Conservation (phyloP, 2,329 filamentous ascomycete genomes). For the Botrytis cinerea region DNA sequence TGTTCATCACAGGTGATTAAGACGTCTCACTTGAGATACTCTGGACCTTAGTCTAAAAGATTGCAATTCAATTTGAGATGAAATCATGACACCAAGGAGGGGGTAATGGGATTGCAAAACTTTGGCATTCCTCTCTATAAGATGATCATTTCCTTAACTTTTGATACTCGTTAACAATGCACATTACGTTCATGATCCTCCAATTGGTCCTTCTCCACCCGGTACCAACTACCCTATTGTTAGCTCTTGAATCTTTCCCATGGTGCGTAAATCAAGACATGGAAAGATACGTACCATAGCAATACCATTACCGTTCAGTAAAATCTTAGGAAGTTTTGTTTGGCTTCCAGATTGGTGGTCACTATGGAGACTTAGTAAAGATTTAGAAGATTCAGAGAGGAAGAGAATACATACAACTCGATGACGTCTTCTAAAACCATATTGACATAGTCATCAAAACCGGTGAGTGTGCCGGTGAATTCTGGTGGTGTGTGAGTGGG, state of each 20-base stretch:
- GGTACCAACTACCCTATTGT: slow-evolving; percentile 64
- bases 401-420: slow-evolving; percentile 70
- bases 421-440: slow-evolving; percentile 98
- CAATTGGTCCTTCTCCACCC: slow-evolving; percentile 68
- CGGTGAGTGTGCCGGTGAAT: slow-evolving; percentile 90
- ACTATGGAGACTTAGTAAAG: slow-evolving; percentile 55
- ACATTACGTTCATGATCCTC: slow-evolving; percentile 29
- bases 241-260: slow-evolving; percentile 14
- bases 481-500: slow-evolving; percentile 55
- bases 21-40: too few relatives aligned
- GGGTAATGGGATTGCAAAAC: not conserved
- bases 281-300: slow-evolving; percentile 74
- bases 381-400: not conserved
- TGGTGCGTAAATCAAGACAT: not conserved
- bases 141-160: slow-evolving; percentile 2
- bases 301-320: slow-evolving; percentile 97
- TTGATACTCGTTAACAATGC: slow-evolving; percentile 5
- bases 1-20: not conserved
- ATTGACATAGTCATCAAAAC: slow-evolving; percentile 99
- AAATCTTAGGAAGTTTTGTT: slow-evolving; percentile 88
- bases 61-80: not conserved
- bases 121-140: slow-evolving; percentile 5
- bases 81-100: not conserved
- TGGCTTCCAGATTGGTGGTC: slow-evolving; percentile 82
- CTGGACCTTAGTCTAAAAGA: not conserved